Percentiles rank a stretch among this genome's conserved stretches.
phyloP scores from a whole-genome alignment of 352 stramenopile species.

The Phytophthora vignae region DNA sequence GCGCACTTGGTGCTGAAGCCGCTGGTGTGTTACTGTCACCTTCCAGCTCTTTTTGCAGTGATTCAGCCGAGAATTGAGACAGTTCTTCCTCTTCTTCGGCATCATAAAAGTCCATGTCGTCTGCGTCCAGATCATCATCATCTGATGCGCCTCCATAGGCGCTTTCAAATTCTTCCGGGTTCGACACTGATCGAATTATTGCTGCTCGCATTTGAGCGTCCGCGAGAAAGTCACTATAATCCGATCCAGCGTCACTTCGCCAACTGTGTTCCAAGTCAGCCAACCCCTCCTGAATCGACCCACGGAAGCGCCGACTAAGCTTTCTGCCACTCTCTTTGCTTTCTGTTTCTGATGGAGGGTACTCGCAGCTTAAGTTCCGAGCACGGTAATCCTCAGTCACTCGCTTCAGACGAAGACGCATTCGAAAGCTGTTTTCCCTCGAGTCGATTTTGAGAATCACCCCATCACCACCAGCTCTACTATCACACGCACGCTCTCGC shows the following conservation, averaged over 20 bases:
- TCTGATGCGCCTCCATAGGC: slow-evolving; percentile 56
- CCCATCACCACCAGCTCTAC: slow-evolving; percentile 26
- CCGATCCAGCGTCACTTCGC: slow-evolving; percentile 74
- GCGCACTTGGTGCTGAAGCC: neutral
- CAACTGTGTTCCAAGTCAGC: slow-evolving; percentile 64
- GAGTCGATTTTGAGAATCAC: slow-evolving; percentile 72
- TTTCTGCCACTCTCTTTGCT: slow-evolving; percentile 44
- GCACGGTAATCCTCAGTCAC: slow-evolving; percentile 74
- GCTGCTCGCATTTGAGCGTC: slow-evolving; percentile 84
- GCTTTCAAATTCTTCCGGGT: slow-evolving; percentile 56
- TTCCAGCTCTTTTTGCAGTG: slow-evolving; percentile 13
- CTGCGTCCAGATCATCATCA: slow-evolving; percentile 53
- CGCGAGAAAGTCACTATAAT: slow-evolving; percentile 82
- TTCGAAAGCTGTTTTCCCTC: slow-evolving; percentile 76
- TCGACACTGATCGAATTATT: slow-evolving; percentile 76
- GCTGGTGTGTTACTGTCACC: neutral
- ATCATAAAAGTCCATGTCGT: slow-evolving; percentile 52
- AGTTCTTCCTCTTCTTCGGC: slow-evolving; percentile 27
- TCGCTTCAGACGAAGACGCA: slow-evolving; percentile 75
- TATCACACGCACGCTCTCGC: neutral
- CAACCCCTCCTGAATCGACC: slow-evolving; percentile 40
- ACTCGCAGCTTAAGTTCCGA: slow-evolving; percentile 74
- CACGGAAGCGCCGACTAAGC: slow-evolving; percentile 38
- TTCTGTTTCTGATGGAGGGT: slow-evolving; percentile 55
- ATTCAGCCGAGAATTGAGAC: slow-evolving; percentile 4